phyloP scores from a whole-genome alignment of 1,139 yeast species.

The Spathaspora sp. region DNA sequence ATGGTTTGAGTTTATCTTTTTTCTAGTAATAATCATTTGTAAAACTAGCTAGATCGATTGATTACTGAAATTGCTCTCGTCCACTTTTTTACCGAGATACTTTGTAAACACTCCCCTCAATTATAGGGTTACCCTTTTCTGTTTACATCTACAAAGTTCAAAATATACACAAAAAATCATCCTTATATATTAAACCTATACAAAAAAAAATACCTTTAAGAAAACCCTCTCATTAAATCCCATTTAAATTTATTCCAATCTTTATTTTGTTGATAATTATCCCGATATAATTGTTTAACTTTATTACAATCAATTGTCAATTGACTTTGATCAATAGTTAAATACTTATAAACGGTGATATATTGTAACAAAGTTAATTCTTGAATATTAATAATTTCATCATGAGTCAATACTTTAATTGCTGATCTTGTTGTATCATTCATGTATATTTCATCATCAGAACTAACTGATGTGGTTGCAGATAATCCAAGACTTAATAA shows the following conservation, averaged over 20 bases:
- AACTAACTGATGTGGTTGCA: constrained; percentile 17
- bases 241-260: constrained; percentile 17
- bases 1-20: too few relatives aligned
- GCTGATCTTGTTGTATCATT: background rate
- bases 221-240: constrained; percentile 14
- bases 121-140: too few relatives aligned
- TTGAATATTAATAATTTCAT: constrained; percentile 10
- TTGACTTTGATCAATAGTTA: constrained; percentile 17
- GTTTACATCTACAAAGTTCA: too few relatives aligned
- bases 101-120: too few relatives aligned
- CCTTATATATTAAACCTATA: background rate
- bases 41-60: too few relatives aligned
- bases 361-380: constrained; percentile 29
- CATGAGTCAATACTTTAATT: constrained; percentile 6
- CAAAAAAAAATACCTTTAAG: background rate
- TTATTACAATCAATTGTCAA: constrained; percentile 21
- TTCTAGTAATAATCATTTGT: too few relatives aligned
- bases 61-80: too few relatives aligned
- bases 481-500: constrained; percentile 6
- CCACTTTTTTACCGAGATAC: too few relatives aligned
- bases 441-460: constrained; percentile 19
- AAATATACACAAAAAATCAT: background rate
- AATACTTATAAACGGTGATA: constrained; percentile 30
- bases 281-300: constrained; percentile 17
- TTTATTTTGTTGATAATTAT: constrained; percentile 6